Conservation (phyloP, 2,329 filamentous ascomycete species). For the Cytospora piceicola region DNA sequence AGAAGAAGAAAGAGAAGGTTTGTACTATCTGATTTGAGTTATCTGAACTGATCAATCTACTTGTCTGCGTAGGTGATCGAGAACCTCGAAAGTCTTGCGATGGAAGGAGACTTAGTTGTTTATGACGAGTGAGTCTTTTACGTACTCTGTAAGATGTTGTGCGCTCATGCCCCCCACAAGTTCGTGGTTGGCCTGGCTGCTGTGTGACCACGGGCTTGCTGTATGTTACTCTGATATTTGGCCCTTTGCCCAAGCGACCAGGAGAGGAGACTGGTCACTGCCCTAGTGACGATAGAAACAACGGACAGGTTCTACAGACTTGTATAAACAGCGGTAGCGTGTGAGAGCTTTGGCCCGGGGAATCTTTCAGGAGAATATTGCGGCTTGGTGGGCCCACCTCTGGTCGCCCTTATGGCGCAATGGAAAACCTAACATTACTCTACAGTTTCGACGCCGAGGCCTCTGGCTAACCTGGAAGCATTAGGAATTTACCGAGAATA, state of each 20-base stretch:
- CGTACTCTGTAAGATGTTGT: constrained; percentile 13
- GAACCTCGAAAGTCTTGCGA: too few species aligned
- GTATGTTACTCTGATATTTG: background rate
- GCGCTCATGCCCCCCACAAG: constrained; percentile 17
- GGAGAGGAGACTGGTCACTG: background rate
- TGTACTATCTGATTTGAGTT: too few species aligned
- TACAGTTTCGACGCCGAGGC: background rate
- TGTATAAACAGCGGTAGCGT: background rate
- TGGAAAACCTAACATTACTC: too few species aligned
- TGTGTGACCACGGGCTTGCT: constrained; percentile 6
- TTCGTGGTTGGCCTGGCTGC: constrained; percentile 10
- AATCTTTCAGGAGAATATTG: background rate
- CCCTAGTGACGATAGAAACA: background rate
- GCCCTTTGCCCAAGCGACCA: background rate
- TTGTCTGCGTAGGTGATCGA: too few species aligned
- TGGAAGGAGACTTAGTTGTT: too few species aligned
- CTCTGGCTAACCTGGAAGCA: background rate
- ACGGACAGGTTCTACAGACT: background rate
- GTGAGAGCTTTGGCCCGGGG: background rate
- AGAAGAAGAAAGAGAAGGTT: too few species aligned
- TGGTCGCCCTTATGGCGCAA: too few species aligned
- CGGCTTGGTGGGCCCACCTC: background rate
- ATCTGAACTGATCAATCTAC: too few species aligned
- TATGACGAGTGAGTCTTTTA: background rate
- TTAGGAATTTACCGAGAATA: background rate